Evolutionary conservation across 2,329 filamentous ascomycete species (phyloP).

Genomic region (Colletotrichum godetiae): DNA sequence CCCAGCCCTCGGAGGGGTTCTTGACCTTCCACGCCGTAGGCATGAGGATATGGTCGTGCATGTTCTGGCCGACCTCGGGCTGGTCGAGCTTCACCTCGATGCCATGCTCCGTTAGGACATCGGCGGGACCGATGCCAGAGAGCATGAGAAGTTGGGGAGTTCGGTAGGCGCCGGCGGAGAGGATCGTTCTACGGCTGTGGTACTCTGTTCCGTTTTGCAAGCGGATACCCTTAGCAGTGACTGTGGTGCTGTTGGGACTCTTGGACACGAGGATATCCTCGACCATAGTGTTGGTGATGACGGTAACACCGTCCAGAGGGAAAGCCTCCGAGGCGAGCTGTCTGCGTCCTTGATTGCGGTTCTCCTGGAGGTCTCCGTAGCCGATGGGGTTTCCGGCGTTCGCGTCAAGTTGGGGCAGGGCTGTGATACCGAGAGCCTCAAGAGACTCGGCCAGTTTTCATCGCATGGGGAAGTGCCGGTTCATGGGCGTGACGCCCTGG

Average conservation of each 20-base stretch:
- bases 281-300: slow-evolving; percentile 40
- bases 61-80: slow-evolving; percentile 61
- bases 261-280: slow-evolving; percentile 34
- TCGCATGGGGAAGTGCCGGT: slow-evolving; percentile 51
- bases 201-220: slow-evolving; percentile 41
- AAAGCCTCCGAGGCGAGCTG: slow-evolving; percentile 40
- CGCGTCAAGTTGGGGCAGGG: slow-evolving; percentile 40
- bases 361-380: slow-evolving; percentile 46
- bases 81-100: slow-evolving; percentile 55
- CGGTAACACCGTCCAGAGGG: slow-evolving; percentile 40
- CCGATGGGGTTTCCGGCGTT: slow-evolving; percentile 46
- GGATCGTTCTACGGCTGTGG: slow-evolving; percentile 48
- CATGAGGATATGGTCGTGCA: slow-evolving; percentile 61
- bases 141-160: slow-evolving; percentile 63
- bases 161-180: slow-evolving; percentile 61
- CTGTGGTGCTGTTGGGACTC: slow-evolving; percentile 2
- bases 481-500: slow-evolving; percentile 42
- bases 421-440: slow-evolving; percentile 50
- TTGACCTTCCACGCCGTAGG: slow-evolving; percentile 44
- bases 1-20: slow-evolving; percentile 45
- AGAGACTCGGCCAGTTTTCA: slow-evolving; percentile 50
- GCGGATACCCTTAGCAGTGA: slow-evolving; percentile 41
- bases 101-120: slow-evolving; percentile 51
- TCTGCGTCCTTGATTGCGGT: slow-evolving; percentile 38
- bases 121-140: slow-evolving; percentile 60